These are phyloP conservation scores for Micromonas commoda DNA, from an alignment of 139 green algal genomes.

Conservation along the genomic window DNA sequence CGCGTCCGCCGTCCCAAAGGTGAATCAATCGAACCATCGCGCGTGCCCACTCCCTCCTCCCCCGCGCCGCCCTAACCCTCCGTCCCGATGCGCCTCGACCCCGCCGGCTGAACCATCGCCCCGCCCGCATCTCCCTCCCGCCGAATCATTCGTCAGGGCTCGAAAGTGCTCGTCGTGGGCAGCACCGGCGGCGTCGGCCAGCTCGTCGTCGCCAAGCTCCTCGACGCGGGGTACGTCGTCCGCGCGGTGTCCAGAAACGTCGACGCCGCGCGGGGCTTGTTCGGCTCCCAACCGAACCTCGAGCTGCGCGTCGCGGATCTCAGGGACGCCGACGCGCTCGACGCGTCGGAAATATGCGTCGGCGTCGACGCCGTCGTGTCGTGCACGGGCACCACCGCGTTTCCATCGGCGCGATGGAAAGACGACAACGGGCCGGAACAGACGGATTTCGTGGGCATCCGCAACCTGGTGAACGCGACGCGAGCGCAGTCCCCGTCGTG, in stretches of 20 bases:
- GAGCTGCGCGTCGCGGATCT: not conserved
- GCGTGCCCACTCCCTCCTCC: too few relatives aligned
- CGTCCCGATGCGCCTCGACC: too few relatives aligned
- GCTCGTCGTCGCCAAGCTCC: slow-evolving; percentile 19
- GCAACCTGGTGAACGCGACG: slow-evolving; percentile 65
- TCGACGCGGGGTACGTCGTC: not conserved
- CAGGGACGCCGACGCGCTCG: not conserved
- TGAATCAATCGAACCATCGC: too few relatives aligned
- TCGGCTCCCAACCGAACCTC: too few relatives aligned
- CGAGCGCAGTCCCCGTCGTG: slow-evolving; percentile 36
- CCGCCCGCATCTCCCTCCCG: too few relatives aligned
- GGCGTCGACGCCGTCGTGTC: not conserved
- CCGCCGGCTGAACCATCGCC: not conserved
- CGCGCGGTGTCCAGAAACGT: not conserved
- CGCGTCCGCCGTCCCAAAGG: too few relatives aligned
- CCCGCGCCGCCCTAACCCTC: too few relatives aligned
- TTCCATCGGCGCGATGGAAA: slow-evolving; percentile 58
- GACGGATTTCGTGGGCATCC: slow-evolving; percentile 61
- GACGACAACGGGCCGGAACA: slow-evolving; percentile 68
- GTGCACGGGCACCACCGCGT: slow-evolving; percentile 30
- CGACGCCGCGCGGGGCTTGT: not conserved
- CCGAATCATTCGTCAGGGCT: not conserved
- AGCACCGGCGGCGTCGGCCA: slow-evolving; percentile 20
- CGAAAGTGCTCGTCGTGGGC: slow-evolving; percentile 9
- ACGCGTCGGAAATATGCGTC: not conserved